Percentiles rank a stretch among this genome's conserved stretches.
phyloP scores from a whole-genome alignment of 805 yeast species.

The Ogataea henricii region DNA sequence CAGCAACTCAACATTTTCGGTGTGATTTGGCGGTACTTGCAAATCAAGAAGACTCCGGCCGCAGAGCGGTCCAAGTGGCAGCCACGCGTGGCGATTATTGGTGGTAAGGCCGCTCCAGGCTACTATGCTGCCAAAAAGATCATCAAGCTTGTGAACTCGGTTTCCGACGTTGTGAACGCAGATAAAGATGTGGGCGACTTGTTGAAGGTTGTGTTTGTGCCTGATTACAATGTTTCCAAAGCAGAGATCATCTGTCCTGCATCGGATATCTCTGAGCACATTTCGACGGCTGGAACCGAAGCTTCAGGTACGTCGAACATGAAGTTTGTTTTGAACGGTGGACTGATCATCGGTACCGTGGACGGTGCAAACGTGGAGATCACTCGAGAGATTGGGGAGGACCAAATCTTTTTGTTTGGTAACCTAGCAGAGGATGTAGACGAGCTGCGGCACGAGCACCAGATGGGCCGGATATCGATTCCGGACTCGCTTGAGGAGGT shows the following conservation, averaged over 20 bases:
- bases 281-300: constrained; percentile 96
- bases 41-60: constrained; percentile 66
- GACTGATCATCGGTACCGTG: constrained; percentile 90
- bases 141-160: constrained; percentile 81
- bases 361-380: constrained; percentile 97
- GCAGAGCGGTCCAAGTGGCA: constrained; percentile 60
- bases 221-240: constrained; percentile 92
- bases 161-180: constrained; percentile 75
- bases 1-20: constrained; percentile 93
- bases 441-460: constrained; percentile 75
- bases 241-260: constrained; percentile 92
- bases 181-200: constrained; percentile 74
- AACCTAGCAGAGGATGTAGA: constrained; percentile 89
- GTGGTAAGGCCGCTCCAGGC: constrained; percentile 98
- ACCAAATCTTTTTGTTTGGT: constrained; percentile 89
- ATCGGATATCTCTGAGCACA: constrained; percentile 88
- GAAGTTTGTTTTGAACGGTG: constrained; percentile 95
- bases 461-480: constrained; percentile 56
- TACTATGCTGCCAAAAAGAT: constrained; percentile 92
- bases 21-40: constrained; percentile 77
- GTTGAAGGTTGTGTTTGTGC: constrained; percentile 83
- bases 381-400: constrained; percentile 91
- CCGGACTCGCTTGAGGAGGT: constrained; percentile 65
- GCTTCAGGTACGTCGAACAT: constrained; percentile 95
- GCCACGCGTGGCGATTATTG: constrained; percentile 80